Evolutionary conservation across 2,329 filamentous ascomycete genomes (phyloP).

Genomic region (Zalaria obscura): DNA sequence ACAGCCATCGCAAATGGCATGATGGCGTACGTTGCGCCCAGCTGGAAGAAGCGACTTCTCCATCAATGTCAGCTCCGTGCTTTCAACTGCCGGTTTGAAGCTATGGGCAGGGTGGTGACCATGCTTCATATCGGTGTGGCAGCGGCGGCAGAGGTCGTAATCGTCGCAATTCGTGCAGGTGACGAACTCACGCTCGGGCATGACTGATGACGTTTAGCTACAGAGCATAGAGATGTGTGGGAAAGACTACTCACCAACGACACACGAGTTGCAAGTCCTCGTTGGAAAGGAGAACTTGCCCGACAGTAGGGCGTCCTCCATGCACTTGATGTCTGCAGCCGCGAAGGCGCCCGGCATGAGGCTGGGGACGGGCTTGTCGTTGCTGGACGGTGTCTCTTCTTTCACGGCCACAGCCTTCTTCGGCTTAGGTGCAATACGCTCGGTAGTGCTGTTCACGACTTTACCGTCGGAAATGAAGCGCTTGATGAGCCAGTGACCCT

Average conservation of each 20-base stretch:
- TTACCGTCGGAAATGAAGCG: constrained; percentile 64
- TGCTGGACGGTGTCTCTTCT: constrained; percentile 4
- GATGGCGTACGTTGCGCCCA: constrained; percentile 69
- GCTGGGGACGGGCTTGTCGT: constrained; percentile 11
- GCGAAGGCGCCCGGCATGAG: constrained; percentile 30
- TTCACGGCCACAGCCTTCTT: constrained; percentile 18
- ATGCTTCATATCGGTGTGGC: constrained; percentile 62
- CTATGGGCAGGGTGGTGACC: constrained; percentile 82
- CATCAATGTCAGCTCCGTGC: constrained; percentile 44
- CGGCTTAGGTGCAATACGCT: constrained; percentile 56
- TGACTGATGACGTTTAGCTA: constrained; percentile 12
- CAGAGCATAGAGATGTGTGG: neutral
- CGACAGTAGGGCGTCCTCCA: constrained; percentile 9
- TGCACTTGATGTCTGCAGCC: constrained; percentile 27
- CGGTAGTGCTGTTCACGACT: constrained; percentile 74
- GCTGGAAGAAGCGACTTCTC: constrained; percentile 57
- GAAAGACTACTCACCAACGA: constrained; percentile 34
- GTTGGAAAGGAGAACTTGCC: constrained; percentile 25
- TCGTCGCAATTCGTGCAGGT: constrained; percentile 78
- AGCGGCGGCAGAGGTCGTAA: constrained; percentile 79
- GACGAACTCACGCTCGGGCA: constrained; percentile 66
- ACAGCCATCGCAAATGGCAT: constrained; percentile 89
- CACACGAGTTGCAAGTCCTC: constrained; percentile 61
- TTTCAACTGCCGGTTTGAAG: constrained; percentile 55
- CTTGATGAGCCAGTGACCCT: constrained; percentile 90